Base-by-base conservation (phyloP, 306 rosid species). In the Castanospermum australe region DNA sequence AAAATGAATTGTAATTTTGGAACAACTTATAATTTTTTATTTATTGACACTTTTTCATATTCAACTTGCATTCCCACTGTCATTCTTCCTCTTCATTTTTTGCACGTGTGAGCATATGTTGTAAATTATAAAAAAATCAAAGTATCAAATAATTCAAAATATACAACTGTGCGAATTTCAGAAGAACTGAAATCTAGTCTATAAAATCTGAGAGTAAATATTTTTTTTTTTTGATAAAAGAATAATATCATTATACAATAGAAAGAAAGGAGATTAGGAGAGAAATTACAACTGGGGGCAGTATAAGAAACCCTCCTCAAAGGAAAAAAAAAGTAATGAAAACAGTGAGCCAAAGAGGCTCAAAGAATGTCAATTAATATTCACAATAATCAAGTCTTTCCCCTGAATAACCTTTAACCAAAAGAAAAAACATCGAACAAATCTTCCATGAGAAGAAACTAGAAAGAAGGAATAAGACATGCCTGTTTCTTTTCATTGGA, bases 401-500 rank as follows among this genome's bases (percentile, higher is more conserved):
- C 22, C 50, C 18, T 32, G 65, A 72, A 57, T 45, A 71, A 55
- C 41, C 28, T 36, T 48, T 21, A 55, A 38, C 3, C 28, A 54
- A 2, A 15, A 22, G 22, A 32, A 52, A 22, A 33, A 32, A 52
- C 2, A 56, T 54, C 78, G 48, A 44, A 47, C 32, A 14, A 13
- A 21, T 69, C 45, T 8, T 30, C 52, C 70, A 61, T 32, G 20
- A 62, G 11, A 60, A 50, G 25, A n/a, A n/a, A n/a, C n/a, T n/a
- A n/a, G n/a, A n/a, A n/a, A n/a, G n/a, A 42, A 54, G 69, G 35
- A 67, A 82, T 20, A 68, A 35, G n/a, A 81, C 92, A 60, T 83
- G 77, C 98, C 96, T 94, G 94, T 82, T 88, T 89, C 84, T 92
- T 88, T 62, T 92, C 91, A 76, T 94, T 91, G 73, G 97, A 89